These are phyloP conservation scores for Phytophthora boehmeriae DNA, from an alignment of 352 stramenopile genomes.

Conservation along the genomic window DNA sequence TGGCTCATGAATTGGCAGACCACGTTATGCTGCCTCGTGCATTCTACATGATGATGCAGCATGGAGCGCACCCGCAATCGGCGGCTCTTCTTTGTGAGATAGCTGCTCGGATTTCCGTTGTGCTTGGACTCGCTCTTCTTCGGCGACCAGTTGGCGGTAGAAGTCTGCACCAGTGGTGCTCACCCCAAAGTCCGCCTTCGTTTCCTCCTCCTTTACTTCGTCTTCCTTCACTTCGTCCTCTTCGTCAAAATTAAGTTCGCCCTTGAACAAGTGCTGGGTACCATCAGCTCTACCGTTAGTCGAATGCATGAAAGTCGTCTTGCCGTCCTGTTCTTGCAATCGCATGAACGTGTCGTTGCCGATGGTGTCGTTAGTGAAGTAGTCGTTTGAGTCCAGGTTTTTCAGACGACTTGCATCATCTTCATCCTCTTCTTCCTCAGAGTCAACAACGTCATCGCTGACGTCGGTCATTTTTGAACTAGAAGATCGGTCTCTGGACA, in stretches of 20 bases:
- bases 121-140: slow-evolving; percentile 44
- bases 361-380: slow-evolving; percentile 74
- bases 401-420: slow-evolving; percentile 20
- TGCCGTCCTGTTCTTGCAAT: slow-evolving; percentile 41
- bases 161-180: slow-evolving; percentile 50
- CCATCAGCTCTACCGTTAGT: slow-evolving; percentile 10
- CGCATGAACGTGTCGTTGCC: slow-evolving; percentile 76
- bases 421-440: slow-evolving; percentile 25
- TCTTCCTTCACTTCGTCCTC: slow-evolving; percentile 41
- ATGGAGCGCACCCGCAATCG: slow-evolving; percentile 56
- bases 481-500: slow-evolving; percentile 28
- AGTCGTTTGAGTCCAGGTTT: slow-evolving; percentile 61
- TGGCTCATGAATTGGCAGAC: too few species aligned
- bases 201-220: slow-evolving; percentile 40
- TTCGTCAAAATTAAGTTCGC: slow-evolving; percentile 57
- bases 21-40: too few species aligned
- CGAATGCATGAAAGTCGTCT: slow-evolving; percentile 35
- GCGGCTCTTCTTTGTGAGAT: slow-evolving; percentile 23
- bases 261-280: slow-evolving; percentile 54
- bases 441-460: slow-evolving; percentile 29
- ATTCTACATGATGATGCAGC: slow-evolving; percentile 57
- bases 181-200: slow-evolving; percentile 37
- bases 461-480: slow-evolving; percentile 29
- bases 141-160: slow-evolving; percentile 46
- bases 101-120: slow-evolving; percentile 33